phyloP scores from a whole-genome alignment of 2,329 filamentous ascomycete genomes.

The Drechslera avenae region DNA sequence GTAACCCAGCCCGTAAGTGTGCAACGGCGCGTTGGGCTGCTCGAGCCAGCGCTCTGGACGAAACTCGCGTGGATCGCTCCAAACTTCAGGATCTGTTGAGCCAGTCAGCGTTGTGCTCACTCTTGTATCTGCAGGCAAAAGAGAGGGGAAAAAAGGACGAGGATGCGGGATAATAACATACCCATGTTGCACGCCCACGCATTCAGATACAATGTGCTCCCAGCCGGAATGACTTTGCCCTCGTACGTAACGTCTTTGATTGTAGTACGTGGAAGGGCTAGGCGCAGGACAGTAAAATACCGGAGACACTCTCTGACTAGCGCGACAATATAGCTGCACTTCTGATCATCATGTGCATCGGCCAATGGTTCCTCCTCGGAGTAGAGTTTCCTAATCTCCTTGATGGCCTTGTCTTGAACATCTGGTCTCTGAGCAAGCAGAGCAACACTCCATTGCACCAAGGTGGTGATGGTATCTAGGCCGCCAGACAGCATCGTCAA shows the following conservation, averaged over 20 bases:
- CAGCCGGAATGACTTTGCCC: constrained; percentile 63
- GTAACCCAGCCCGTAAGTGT: constrained; percentile 69
- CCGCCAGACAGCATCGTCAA: constrained; percentile 72
- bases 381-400: constrained; percentile 63
- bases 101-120: constrained; percentile 4
- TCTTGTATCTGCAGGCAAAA: neutral
- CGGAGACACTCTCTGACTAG: constrained; percentile 66
- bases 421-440: constrained; percentile 64
- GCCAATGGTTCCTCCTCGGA: constrained; percentile 61
- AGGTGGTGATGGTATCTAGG: constrained; percentile 68
- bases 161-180: constrained; percentile 51
- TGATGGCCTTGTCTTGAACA: constrained; percentile 64
- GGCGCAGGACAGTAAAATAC: constrained; percentile 67
- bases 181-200: constrained; percentile 73
- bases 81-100: constrained; percentile 57
- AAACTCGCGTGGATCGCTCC: constrained; percentile 64
- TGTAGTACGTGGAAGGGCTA: constrained; percentile 66
- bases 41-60: constrained; percentile 67
- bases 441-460: constrained; percentile 68
- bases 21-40: constrained; percentile 66
- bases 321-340: constrained; percentile 67
- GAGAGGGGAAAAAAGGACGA: neutral
- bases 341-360: constrained; percentile 66
- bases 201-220: constrained; percentile 69
- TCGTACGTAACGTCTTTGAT: constrained; percentile 65